A percentile compares a stretch with the other conserved stretches of the same genome.
Evolutionary conservation across 1,284 basidiomycete species (phyloP).

Genomic region (Ganoderma lucidum): DNA sequence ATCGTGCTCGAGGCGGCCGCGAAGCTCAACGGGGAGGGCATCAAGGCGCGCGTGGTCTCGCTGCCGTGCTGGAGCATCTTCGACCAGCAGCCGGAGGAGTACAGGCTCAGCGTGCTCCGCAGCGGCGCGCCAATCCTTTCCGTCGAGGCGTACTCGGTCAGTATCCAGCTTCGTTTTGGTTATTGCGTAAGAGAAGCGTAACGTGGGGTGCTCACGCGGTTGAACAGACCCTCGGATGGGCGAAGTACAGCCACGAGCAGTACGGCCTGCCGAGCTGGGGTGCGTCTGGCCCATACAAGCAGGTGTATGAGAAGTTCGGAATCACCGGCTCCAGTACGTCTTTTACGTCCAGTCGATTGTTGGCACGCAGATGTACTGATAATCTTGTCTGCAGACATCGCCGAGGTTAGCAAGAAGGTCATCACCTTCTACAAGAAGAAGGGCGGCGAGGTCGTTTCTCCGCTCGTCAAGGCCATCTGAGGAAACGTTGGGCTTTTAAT

Average conservation of each 20-base stretch:
- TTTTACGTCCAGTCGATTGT: not conserved
- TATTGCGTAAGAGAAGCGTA: not conserved
- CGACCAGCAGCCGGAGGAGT: conserved; percentile 83
- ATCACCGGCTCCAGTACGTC: conserved; percentile 80
- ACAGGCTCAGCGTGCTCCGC: conserved; percentile 86
- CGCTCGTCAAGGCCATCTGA: conserved; percentile 76
- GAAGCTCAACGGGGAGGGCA: conserved; percentile 76
- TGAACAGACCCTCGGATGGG: conserved; percentile 79
- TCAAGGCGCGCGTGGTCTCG: conserved; percentile 87
- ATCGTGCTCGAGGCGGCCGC: conserved; percentile 88
- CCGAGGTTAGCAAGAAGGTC: conserved; percentile 84
- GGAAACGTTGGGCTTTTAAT: not conserved
- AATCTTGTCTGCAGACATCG: conserved; percentile 64
- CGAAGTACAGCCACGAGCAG: conserved; percentile 90
- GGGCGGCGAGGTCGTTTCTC: conserved; percentile 79
- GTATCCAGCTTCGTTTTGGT: conserved; percentile 30
- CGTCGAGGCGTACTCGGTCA: conserved; percentile 83
- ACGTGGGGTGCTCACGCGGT: not conserved
- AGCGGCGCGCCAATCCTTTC: conserved; percentile 91
- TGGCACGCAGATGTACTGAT: conserved; percentile 1
- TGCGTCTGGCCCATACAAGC: conserved; percentile 88
- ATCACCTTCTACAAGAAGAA: conserved; percentile 88
- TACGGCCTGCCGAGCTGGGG: conserved; percentile 86
- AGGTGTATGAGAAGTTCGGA: conserved; percentile 92
- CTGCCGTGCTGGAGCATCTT: conserved; percentile 93